phyloP scores from a whole-genome alignment of 345 rosid species.

The Citrus sp. region DNA sequence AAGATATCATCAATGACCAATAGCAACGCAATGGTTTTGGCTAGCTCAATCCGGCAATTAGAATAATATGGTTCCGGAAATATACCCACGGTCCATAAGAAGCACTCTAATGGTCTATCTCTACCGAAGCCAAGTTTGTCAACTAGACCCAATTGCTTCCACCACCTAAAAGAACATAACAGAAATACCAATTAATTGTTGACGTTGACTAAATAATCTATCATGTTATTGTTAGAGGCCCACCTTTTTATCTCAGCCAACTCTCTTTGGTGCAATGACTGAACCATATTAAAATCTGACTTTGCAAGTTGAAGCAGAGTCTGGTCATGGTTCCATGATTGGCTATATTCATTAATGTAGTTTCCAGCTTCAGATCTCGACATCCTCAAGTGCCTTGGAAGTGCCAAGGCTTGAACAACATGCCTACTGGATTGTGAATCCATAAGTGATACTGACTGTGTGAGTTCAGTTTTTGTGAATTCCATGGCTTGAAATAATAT shows the following conservation, averaged over 20 bases:
- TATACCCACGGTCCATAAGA: slow-evolving; percentile 23
- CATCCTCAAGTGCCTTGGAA: slow-evolving; percentile 30
- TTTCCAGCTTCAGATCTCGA: slow-evolving; percentile 22
- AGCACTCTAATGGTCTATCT: slow-evolving; percentile 29
- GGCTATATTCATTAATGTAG: slow-evolving; percentile 11
- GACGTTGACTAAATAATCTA: background rate
- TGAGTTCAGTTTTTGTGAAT: slow-evolving; percentile 9
- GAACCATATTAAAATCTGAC: slow-evolving; percentile 18
- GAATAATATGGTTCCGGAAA: slow-evolving; percentile 22
- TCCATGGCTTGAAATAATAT: slow-evolving; percentile 15
- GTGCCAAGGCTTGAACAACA: slow-evolving; percentile 12
- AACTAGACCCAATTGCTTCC: slow-evolving; percentile 23
- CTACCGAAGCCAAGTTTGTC: slow-evolving; percentile 26
- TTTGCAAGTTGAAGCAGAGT: slow-evolving; percentile 16
- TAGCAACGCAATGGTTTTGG: slow-evolving; percentile 22
- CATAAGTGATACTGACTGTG: background rate
- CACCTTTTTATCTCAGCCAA: slow-evolving; percentile 20
- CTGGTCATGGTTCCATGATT: background rate
- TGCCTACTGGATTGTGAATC: background rate
- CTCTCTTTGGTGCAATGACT: slow-evolving; percentile 19
- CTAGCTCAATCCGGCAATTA: slow-evolving; percentile 17
- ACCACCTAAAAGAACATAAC: slow-evolving; percentile 17
- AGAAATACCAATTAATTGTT: background rate
- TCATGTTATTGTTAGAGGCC: background rate
- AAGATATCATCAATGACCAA: slow-evolving; percentile 28